These are phyloP conservation scores for Bremia lactucae DNA, from an alignment of 352 stramenopile species.

Conservation along the genomic window DNA sequence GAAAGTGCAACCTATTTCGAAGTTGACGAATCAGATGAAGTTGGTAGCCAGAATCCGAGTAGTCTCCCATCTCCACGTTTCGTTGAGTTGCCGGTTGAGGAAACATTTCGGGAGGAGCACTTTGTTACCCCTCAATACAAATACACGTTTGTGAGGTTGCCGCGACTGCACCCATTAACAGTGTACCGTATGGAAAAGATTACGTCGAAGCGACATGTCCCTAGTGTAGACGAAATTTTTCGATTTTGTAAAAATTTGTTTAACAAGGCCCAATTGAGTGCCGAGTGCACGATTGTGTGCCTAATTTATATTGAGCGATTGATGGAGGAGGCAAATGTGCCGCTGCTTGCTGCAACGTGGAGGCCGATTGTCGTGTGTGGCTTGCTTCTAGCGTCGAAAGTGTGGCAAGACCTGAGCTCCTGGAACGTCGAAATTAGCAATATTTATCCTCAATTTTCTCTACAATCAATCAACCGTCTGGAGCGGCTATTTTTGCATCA, in stretches of 20 bases:
- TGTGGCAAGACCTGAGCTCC: conserved; percentile 97
- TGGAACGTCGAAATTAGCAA: conserved; percentile 98
- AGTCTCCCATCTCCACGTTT: conserved; percentile 48
- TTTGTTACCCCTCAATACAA: conserved; percentile 85
- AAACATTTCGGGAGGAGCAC: conserved; percentile 82
- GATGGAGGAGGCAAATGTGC: conserved; percentile 94
- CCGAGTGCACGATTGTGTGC: conserved; percentile 98
- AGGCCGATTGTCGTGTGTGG: conserved; percentile 96
- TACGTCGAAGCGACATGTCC: conserved; percentile 68
- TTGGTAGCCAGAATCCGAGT: conserved; percentile 18
- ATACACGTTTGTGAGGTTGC: conserved; percentile 76
- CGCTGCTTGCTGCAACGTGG: conserved; percentile 93
- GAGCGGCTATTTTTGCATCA: conserved; percentile 94
- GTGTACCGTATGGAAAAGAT: conserved; percentile 81
- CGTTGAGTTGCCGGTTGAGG: conserved; percentile 60
- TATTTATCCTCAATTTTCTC: conserved; percentile 97
- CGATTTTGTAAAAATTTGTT: conserved; percentile 92
- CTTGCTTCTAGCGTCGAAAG: conserved; percentile 95
- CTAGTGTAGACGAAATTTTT: conserved; percentile 88
- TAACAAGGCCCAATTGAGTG: conserved; percentile 92
- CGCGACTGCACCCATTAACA: conserved; percentile 61
- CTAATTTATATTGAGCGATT: conserved; percentile 99
- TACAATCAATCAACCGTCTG: conserved; percentile 95
- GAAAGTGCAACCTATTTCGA: conserved; percentile 3
- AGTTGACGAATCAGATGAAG: conserved; percentile 5